These are phyloP conservation scores for Trichosporon coremiiforme DNA, from an alignment of 1,284 basidiomycete genomes.

Conservation along the genomic window DNA sequence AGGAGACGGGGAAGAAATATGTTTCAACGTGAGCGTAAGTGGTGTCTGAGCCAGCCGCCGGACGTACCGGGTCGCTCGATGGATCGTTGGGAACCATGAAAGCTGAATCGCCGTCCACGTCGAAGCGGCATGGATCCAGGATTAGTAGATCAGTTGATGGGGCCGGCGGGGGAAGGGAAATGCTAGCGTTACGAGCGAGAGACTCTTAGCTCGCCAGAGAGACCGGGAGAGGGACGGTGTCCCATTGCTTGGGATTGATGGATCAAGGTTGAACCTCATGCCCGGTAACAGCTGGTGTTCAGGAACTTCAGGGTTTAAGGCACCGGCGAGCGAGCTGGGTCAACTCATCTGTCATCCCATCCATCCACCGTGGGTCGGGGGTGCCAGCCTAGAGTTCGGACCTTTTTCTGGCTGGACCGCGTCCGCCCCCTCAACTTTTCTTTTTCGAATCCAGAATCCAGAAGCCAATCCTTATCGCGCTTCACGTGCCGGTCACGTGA, in stretches of 20 bases:
- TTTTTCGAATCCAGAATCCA: conserved; percentile 16
- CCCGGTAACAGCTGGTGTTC: neutral
- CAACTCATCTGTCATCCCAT: neutral
- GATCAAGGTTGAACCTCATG: neutral
- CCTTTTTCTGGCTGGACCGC: conserved; percentile 12
- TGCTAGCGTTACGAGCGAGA: neutral
- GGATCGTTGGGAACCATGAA: neutral
- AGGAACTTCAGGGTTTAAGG: neutral
- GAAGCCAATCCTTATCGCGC: conserved; percentile 7
- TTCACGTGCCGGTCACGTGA: conserved; percentile 7
- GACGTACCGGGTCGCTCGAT: neutral
- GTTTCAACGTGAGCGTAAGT: neutral
- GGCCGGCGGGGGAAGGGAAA: neutral
- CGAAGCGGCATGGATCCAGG: neutral
- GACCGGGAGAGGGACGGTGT: neutral
- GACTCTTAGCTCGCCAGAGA: too few species aligned
- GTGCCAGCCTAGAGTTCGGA: neutral
- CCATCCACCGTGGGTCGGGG: neutral
- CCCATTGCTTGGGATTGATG: neutral
- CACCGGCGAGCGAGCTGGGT: neutral
- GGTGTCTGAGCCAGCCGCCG: neutral
- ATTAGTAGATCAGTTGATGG: neutral
- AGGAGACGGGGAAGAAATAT: conserved; percentile 1
- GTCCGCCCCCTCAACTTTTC: neutral
- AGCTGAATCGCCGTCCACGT: neutral